Base-by-base conservation (phyloP, 495 filamentous ascomycete species). In the Neurospora sp. region DNA sequence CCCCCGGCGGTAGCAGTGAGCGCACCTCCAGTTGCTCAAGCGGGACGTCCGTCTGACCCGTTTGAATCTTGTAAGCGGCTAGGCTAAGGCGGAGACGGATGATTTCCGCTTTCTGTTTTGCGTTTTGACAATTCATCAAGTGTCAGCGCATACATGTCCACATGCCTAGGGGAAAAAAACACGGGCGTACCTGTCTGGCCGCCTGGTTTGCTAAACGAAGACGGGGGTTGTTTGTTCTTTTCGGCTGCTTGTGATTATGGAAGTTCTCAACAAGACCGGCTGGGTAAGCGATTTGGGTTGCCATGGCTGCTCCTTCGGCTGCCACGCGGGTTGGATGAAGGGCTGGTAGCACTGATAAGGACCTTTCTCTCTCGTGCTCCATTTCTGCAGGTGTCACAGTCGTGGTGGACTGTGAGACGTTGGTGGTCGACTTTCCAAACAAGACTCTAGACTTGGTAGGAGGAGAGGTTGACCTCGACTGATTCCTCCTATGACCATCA, bases 61-160 rank as follows among this genome's bases (percentile, higher is more conserved):
- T 88, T 7, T 79, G 81, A 31, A 88, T 82, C 75, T 87, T 88
- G 79, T 88, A 88, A 71, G 76, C 83, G 7, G 86, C 86, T 3
- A 88, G 79, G 2, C 83, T 78, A 27, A 88, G 80, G 35, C 86
- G 82, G 3, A 87, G 75, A n/a, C 84, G 84, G 61, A 88, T 74
- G 72, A 78, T 84, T 74, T 85, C 82, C 61, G 83, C 84, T 82
- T 84, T 85, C 85, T 87, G 70, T 48, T 68, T 9, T 18, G 9
- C 0, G 14, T 2, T 39, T 42, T 53, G 45, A 53, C 45, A 22
- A 22, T 53, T 40, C 14, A 68, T 16, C 12, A 38, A n/a, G 22
- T 35, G 18, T 45, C 40, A 42, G 27, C 35, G 42, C 9, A 71
- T 14, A 65, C 16, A 71, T 14, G 45, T 22, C 12, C 65, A 27